Evolutionary conservation across 495 filamentous ascomycete species (phyloP).

Genomic region (Talaromyces trachyspermus): DNA sequence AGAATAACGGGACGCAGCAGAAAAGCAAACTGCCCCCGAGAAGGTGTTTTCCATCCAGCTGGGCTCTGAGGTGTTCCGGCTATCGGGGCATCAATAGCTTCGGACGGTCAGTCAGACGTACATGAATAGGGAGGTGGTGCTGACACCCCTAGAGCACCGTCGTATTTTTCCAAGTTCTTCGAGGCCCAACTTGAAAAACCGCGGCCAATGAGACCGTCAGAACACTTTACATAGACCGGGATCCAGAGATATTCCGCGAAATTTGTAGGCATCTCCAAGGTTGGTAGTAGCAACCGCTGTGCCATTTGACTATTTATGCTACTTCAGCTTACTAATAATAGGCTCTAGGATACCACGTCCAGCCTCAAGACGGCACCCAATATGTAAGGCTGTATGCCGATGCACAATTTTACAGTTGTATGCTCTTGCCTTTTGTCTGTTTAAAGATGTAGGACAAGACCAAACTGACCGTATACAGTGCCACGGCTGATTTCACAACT

Average conservation of each 20-base stretch:
- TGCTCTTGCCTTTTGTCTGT: conserved; percentile 13
- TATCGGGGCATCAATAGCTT: conserved; percentile 92
- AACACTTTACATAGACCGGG: conserved; percentile 92
- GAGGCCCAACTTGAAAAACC: conserved; percentile 63
- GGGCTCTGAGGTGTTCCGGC: conserved; percentile 80
- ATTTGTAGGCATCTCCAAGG: conserved; percentile 89
- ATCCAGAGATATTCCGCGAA: conserved; percentile 82
- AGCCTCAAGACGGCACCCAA: conserved; percentile 72
- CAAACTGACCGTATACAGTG: conserved; percentile 36
- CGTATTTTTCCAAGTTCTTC: conserved; percentile 96
- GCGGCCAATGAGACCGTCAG: conserved; percentile 48
- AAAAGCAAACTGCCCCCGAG: conserved; percentile 41
- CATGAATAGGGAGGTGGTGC: conserved; percentile 10
- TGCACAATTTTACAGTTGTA: conserved; percentile 88
- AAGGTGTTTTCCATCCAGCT: conserved; percentile 93
- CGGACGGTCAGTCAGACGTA: conserved; percentile 72
- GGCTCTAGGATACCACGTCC: conserved; percentile 67
- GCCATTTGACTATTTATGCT: neutral
- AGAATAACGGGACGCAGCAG: neutral
- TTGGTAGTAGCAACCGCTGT: conserved; percentile 13
- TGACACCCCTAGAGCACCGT: conserved; percentile 74
- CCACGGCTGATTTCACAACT: conserved; percentile 87
- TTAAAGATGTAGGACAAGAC: neutral
- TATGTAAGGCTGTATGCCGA: conserved; percentile 92
- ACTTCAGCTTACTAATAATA: conserved; percentile 7